Evolutionary conservation across 2,329 filamentous ascomycete genomes (phyloP), one percentile per base, ranked within the genome.

Genomic region (Cryphonectria radicalis): DNA sequence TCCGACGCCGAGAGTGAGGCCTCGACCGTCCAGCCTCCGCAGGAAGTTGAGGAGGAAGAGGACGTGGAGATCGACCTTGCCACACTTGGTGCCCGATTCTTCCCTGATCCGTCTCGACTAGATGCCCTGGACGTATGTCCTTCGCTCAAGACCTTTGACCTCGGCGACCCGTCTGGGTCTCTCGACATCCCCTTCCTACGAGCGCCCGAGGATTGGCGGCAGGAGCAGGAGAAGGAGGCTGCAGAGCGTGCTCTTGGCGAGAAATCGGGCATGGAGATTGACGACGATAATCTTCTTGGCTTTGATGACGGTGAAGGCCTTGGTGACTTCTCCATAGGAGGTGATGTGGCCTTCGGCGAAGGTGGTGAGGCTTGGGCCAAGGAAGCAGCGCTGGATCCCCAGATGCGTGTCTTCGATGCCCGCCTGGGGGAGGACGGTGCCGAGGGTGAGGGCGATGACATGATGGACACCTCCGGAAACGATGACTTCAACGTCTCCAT

Each of bases 301-400:
- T 97, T 97, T 75, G 92, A 94, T 73, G 91, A 93, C 74, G 92
- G 95, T 75, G 94, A 95, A 75, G 88, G 87, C 53, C 83, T 95
- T 53, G 93, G 90, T 60, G 91, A 88, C 63, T 93, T 93, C 68
- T 92, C 93, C 73, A 83, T 91, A 63, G 88, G 89, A 63, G 84
- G 83, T 8, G 92, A 97, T 74, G 89, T 94, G 69, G 93, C 93
- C 17, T 99, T 99, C 78, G 96, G 96, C 37, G 95, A 98, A 79
- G 96, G 96, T 72, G 96, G 96, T 74, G 96, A 99, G 80, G 93
- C 92, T 1, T 99, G 96, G 95, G 96, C 95, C 6, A 90, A 91
- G 76, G 94, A 98, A 80, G 94, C 95, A 57, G 95, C 93, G 14
- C 84, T 95, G 28, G 93, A 95, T 76, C 93, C 93, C 59, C 94